Percentiles rank a stretch among this genome's conserved stretches.
phyloP scores from a whole-genome alignment of 345 rosid species.

The Hibiscus trionum region DNA sequence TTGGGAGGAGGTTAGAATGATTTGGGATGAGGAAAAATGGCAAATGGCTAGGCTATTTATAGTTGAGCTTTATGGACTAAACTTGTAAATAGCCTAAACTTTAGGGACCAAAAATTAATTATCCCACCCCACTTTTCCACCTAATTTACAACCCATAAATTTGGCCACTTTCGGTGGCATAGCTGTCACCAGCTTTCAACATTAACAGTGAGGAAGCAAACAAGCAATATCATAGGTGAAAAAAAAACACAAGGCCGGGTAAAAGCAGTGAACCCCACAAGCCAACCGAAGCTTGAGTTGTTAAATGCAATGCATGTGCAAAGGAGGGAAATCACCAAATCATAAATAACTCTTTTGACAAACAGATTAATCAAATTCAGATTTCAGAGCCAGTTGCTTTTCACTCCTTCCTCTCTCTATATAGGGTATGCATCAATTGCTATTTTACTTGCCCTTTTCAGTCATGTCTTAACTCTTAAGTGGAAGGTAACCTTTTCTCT shows the following conservation, averaged over 20 bases:
- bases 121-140: too few species aligned
- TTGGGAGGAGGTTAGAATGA: too few species aligned
- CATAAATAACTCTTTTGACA: not conserved
- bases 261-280: constrained; percentile 10
- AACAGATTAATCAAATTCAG: not conserved
- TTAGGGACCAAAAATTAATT: too few species aligned
- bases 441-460: not conserved
- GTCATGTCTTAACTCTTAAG: not conserved
- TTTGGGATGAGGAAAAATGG: too few species aligned
- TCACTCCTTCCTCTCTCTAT: not conserved
- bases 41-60: too few species aligned
- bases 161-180: too few species aligned
- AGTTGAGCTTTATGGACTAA: too few species aligned
- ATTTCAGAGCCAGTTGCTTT: constrained; percentile 7
- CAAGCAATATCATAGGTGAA: not conserved
- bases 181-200: too few species aligned
- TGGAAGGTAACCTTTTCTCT: constrained; percentile 16
- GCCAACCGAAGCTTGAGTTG: constrained; percentile 1
- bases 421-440: not conserved
- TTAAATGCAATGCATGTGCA: constrained; percentile 42
- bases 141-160: too few species aligned
- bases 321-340: constrained; percentile 18
- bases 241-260: not conserved
- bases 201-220: not conserved
- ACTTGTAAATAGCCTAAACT: too few species aligned